Evolutionary conservation across 495 filamentous ascomycete species (phyloP), one percentile per base, ranked within the genome.

Genomic region (Neurospora intermedia): DNA sequence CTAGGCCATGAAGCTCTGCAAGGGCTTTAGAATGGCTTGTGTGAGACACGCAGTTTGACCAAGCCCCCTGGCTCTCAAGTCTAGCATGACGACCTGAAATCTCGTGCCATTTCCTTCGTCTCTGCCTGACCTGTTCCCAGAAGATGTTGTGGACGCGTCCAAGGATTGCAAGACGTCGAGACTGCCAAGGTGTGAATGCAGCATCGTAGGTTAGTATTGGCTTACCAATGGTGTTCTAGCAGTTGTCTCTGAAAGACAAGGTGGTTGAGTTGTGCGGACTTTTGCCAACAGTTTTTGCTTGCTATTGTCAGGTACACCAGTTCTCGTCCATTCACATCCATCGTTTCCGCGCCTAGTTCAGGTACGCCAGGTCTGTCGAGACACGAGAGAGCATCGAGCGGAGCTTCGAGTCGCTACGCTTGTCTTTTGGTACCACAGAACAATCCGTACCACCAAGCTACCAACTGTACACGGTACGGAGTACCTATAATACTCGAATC

Each of bases 361-460:
- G 46, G 46, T 27, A 54, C 20, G 48, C 23, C 48, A 59, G 23
- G 13, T 59, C 46, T 54, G 20, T 6, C 27, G 23, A 27, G 27
- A 62, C 54, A 31, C 23, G 46, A 20, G 46, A 54, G 46, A 54
- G 46, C 46, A 23, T 23, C 41, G 46, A 71, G 41, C 42, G 18
- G 46, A 62, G 16, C 20, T 7, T 70, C 71, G 16, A 71, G 88
- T 59, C 23, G 46, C 46, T 48, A 48, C n/a, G n/a, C 46, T 48
- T 48, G 46, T 48, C 46, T 54, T 10, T 23, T 54, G 46, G 46
- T 54, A 27, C 20, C 46, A 11, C 46, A 54, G 46, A 54, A 54
- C 46, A 54, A 54, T 23, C 20, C 46, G 46, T 54, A 54, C 46
- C 46, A 54, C 46, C 46, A 20, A 54, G 46, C 46, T 54, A 54